Conservation (phyloP, 179 eudicot genomes). For the Drosera spatulata region DNA sequence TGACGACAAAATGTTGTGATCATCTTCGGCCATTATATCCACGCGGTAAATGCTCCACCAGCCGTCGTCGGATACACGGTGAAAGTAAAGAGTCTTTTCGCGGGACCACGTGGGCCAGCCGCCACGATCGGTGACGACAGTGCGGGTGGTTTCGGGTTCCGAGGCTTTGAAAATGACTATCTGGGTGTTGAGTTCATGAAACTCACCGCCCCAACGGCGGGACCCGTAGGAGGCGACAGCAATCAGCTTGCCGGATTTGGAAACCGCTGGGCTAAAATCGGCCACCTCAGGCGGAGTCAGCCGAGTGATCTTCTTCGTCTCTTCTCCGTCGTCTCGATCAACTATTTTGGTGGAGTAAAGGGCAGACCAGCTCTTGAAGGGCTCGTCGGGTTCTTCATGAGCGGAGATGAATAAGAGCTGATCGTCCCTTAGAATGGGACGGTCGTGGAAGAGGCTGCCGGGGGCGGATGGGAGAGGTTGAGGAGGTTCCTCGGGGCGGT, state of each 20-base stretch:
- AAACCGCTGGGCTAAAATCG: slow-evolving; percentile 70
- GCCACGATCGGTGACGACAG: slow-evolving; percentile 38
- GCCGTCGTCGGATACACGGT: slow-evolving; percentile 59
- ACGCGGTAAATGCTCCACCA: slow-evolving; percentile 81
- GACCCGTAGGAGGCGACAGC: slow-evolving; percentile 68
- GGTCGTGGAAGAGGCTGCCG: slow-evolving; percentile 50
- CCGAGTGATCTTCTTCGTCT: slow-evolving; percentile 9
- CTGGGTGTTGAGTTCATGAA: slow-evolving; percentile 48
- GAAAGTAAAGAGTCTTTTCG: slow-evolving; percentile 54
- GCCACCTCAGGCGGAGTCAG: slow-evolving; percentile 42
- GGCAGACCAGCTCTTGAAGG: slow-evolving; percentile 51
- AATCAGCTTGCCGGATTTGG: slow-evolving; percentile 37
- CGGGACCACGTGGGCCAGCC: slow-evolving; percentile 86
- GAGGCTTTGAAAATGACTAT: slow-evolving; percentile 40
- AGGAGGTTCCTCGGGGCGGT: slow-evolving; percentile 9
- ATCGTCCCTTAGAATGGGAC: slow-evolving; percentile 31
- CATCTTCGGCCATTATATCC: slow-evolving; percentile 15
- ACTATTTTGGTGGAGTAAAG: slow-evolving; percentile 24
- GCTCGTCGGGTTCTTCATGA: slow-evolving; percentile 25
- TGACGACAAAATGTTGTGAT: neutral
- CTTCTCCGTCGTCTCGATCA: neutral
- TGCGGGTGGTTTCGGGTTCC: slow-evolving; percentile 29
- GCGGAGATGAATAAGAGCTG: slow-evolving; percentile 49
- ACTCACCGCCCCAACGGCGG: slow-evolving; percentile 56
- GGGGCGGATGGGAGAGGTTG: slow-evolving; percentile 27